Base-by-base conservation (phyloP, 305 asterid species). In the Fraxinus angustifolia region DNA sequence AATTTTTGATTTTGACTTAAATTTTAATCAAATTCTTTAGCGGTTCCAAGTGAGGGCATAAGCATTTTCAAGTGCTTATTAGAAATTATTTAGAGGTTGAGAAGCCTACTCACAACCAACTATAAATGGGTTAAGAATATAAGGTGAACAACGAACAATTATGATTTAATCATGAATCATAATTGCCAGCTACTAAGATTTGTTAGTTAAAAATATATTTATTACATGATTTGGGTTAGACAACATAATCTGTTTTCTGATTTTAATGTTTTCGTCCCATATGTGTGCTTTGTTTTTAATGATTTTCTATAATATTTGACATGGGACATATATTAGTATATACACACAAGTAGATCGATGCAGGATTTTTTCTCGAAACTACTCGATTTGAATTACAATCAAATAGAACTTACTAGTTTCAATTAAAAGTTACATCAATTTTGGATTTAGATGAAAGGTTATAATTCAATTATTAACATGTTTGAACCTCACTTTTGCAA, bases 241-340 rank as follows among this genome's bases (percentile, higher is more conserved):
- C 67, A 40, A 38, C 76, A 36, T 67, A 79, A 67, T 78, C 76
- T 78, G 42, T 28, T 36, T 65, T 16, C 60, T 40, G 78, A 26
- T 72, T 50, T 50, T 31, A 12, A n/a, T 53, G 70, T 21, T 35
- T 34, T 77, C 70, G 62, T 6, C 72, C 3, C 28, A 3, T 3
- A 3, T 23, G 6, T 10, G n/a, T 26, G 17, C n/a, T 48, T 48
- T 48, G 17, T 48, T 26, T 65, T 65, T 3, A 26, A 65, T 3
- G 17, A 65, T 2, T 65, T 67, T 28, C 8, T 21, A 21, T 23
- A 2, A 23, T 19, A 7, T 67, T 67, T 67, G 19, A 23, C 23
- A 50, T 16, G 60, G 60, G 60, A 50, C 21, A 48, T 48, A 48
- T 11, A 40, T 10, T 40, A 6, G 2, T 35, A 36, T 36, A 36